phyloP scores from a whole-genome alignment of 2,329 filamentous ascomycete species.

The Colletotrichum tamarilloi region DNA sequence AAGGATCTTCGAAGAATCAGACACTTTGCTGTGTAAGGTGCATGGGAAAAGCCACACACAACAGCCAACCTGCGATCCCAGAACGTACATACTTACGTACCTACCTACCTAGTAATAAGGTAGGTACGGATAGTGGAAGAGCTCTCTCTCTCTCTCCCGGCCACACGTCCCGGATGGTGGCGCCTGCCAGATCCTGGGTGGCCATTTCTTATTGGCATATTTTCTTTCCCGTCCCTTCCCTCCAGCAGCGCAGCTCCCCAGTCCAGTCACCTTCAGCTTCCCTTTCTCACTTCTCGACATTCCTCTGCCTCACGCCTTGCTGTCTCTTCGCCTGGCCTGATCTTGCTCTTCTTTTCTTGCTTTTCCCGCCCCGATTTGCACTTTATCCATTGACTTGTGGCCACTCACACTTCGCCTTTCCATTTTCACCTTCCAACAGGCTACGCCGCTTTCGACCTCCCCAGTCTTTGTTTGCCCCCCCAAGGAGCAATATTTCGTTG shows the following conservation, averaged over 20 bases:
- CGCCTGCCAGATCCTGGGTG: conserved; percentile 5
- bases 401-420: background rate
- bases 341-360: conserved; percentile 1
- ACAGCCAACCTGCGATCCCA: conserved; percentile 3
- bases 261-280: background rate
- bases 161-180: background rate
- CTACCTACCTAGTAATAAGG: too few species aligned
- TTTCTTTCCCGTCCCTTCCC: conserved; percentile 5
- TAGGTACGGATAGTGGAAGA: too few species aligned
- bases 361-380: conserved; percentile 2
- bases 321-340: conserved; percentile 1
- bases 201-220: background rate
- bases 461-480: background rate
- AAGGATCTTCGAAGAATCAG: background rate
- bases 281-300: conserved; percentile 5
- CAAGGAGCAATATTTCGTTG: background rate
- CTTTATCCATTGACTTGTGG: background rate
- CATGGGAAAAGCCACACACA: background rate
- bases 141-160: background rate
- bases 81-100: background rate
- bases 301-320: background rate
- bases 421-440: background rate
- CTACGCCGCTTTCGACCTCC: background rate
- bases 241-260: background rate
- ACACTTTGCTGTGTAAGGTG: background rate